Percentiles rank a stretch among this genome's conserved stretches.
These are phyloP conservation scores for Physcomitrellopsis africana DNA, from an alignment of 225 moss, liverwort and hornwort genomes.

Conservation along the genomic window DNA sequence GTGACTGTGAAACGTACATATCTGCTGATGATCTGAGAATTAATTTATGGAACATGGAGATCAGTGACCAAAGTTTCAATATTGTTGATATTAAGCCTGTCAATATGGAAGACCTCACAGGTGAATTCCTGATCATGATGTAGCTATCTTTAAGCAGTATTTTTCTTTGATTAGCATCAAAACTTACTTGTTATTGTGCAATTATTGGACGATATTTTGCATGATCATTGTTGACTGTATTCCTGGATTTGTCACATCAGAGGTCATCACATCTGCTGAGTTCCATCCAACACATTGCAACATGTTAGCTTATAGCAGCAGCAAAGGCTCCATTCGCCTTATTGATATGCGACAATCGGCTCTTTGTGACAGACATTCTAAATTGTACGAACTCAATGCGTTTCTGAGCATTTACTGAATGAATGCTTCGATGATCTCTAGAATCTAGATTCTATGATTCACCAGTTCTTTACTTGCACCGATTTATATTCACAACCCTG, in stretches of 20 bases:
- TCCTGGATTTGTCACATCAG: slow-evolving; percentile 49
- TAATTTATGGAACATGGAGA: slow-evolving; percentile 97
- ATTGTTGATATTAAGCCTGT: slow-evolving; percentile 99
- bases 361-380: slow-evolving; percentile 96
- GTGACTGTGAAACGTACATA: slow-evolving; percentile 97
- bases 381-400: slow-evolving; percentile 61
- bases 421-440: slow-evolving; percentile 8
- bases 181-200: background rate
- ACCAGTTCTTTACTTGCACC: too few species aligned
- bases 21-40: slow-evolving; percentile 98
- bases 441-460: too few species aligned
- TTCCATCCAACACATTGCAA: slow-evolving; percentile 98
- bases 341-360: slow-evolving; percentile 99
- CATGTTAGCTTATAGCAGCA: slow-evolving; percentile 98
- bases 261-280: slow-evolving; percentile 96
- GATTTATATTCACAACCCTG: too few species aligned
- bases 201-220: background rate
- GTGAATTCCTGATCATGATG: slow-evolving; percentile 36
- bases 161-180: background rate
- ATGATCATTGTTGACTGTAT: slow-evolving; percentile 17
- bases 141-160: background rate
- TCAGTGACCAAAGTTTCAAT: slow-evolving; percentile 99
- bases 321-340: slow-evolving; percentile 96
- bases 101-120: slow-evolving; percentile 99
- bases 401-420: slow-evolving; percentile 3